A percentile compares a stretch with the other conserved stretches of the same genome.
phyloP scores from a whole-genome alignment of 257 asterid species.

The Salvia rosmarinus region DNA sequence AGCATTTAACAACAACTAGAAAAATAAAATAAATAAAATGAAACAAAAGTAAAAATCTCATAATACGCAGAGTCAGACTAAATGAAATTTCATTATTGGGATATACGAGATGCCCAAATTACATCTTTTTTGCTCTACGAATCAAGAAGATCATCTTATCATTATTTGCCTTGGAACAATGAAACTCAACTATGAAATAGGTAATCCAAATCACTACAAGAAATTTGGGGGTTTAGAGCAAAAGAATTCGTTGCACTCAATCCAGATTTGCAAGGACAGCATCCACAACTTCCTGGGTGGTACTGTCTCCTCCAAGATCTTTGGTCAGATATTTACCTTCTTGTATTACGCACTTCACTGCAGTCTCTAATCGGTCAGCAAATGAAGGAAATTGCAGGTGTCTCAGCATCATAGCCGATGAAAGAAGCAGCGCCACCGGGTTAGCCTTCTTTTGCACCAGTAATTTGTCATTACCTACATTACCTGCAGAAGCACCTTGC shows the following conservation, averaged over 20 bases:
- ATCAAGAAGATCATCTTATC: constrained; percentile 13
- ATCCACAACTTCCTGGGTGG: constrained; percentile 78
- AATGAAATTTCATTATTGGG: constrained; percentile 12
- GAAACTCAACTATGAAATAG: constrained; percentile 28
- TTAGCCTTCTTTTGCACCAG: constrained; percentile 76
- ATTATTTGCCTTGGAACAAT: constrained; percentile 30
- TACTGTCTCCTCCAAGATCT: constrained; percentile 83
- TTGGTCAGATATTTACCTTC: constrained; percentile 70
- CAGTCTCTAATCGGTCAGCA: constrained; percentile 78
- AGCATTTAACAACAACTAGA: no score
- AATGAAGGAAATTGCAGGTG: constrained; percentile 88
- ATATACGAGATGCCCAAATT: not conserved
- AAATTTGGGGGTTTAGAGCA: not conserved
- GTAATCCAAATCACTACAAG: constrained; percentile 2
- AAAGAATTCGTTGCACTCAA: constrained; percentile 19
- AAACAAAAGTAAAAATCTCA: not conserved
- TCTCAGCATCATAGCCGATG: constrained; percentile 93
- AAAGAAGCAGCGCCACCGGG: constrained; percentile 85
- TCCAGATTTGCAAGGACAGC: constrained; percentile 72
- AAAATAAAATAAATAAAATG: not conserved
- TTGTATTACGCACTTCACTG: constrained; percentile 67
- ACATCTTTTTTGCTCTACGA: constrained; percentile 26
- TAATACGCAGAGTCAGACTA: not conserved
- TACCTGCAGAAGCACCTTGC: constrained; percentile 98
- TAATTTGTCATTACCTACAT: constrained; percentile 75